Evolutionary conservation across 495 filamentous ascomycete genomes (phyloP).

Genomic region (Talaromyces nanjingensis): DNA sequence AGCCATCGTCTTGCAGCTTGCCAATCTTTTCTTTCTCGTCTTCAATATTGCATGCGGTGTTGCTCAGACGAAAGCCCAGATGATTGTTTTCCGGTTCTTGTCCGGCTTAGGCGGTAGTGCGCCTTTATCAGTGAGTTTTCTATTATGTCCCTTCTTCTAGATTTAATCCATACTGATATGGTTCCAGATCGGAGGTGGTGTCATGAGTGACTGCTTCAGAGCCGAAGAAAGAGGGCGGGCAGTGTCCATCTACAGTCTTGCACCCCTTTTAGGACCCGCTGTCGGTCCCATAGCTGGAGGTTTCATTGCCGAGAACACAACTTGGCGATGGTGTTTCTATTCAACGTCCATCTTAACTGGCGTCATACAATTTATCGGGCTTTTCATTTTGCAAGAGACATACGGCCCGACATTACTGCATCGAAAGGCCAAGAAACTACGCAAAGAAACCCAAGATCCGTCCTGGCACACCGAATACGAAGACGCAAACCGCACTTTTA

Average conservation of each 20-base stretch:
- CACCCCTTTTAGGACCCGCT: constrained; percentile 60
- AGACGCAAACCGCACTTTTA: constrained; percentile 34
- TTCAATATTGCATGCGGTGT: constrained; percentile 53
- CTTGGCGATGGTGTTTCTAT: constrained; percentile 68
- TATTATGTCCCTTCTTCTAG: background rate
- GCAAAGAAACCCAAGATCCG: constrained; percentile 57
- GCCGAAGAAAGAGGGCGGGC: constrained; percentile 60
- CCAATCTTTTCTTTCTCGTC: constrained; percentile 60
- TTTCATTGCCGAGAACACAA: constrained; percentile 61
- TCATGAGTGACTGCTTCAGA: constrained; percentile 55
- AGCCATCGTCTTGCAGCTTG: constrained; percentile 48
- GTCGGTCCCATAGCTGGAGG: constrained; percentile 57
- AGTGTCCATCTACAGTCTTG: constrained; percentile 57
- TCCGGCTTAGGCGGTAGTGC: constrained; percentile 52
- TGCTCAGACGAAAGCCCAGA: constrained; percentile 38
- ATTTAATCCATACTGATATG: background rate
- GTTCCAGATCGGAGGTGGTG: constrained; percentile 47
- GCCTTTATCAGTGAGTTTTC: constrained; percentile 34
- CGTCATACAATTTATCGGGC: constrained; percentile 53
- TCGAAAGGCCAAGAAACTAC: constrained; percentile 48
- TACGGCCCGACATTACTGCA: constrained; percentile 58
- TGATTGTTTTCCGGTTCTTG: constrained; percentile 52
- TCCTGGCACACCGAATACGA: constrained; percentile 60
- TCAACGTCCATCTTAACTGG: constrained; percentile 55
- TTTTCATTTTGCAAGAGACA: constrained; percentile 65